Evolutionary conservation across 306 rosid genomes (phyloP), one percentile per base, ranked within the genome.

Genomic region (Corylus avellana): DNA sequence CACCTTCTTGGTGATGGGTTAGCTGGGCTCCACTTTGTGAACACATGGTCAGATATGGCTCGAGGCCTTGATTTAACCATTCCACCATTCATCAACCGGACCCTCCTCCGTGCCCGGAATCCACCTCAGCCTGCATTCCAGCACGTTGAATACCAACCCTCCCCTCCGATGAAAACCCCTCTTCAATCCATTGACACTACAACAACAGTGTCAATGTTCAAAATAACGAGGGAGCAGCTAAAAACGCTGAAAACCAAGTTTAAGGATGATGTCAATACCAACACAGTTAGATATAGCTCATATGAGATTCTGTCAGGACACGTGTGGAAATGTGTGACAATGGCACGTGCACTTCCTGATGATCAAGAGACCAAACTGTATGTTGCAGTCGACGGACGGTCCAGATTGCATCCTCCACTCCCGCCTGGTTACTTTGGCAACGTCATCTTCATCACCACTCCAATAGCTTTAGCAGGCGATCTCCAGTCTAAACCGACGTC

Each of bases 261-360:
- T 48, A 92, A 78, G 63, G 95, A 89, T 84, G 87, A 77, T 4
- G 94, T 94, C 0, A 91, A 89, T 84, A 32, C 35, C 0, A 91
- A 89, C 85, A 84, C 90, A 17, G 7, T 82, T 50, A 76, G 12
- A 77, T 94, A 91, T 29, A 94, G 97, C 75, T 86, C 98, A 0
- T 94, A 94, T 51, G 97, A 87, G 89, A 90, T 92, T 94, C n/a
- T 94, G 72, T 82, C 97, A 0, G 97, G 93, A 50, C 98, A 94
- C 49, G 88, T 94, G 5, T 94, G 98, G 98, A 81, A 88, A 55
- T 82, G 85, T 35, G 85, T 70, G 0, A 89, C 94, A 88, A 82
- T 56, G 76, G 97, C 98, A 4, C 91, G 97, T 14, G 87, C 64
- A 25, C 90, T 94, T 4, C 84, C 94, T 0, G 86, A 84, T 5